phyloP scores from a whole-genome alignment of 179 eudicot species.

The Pouteria campechiana region DNA sequence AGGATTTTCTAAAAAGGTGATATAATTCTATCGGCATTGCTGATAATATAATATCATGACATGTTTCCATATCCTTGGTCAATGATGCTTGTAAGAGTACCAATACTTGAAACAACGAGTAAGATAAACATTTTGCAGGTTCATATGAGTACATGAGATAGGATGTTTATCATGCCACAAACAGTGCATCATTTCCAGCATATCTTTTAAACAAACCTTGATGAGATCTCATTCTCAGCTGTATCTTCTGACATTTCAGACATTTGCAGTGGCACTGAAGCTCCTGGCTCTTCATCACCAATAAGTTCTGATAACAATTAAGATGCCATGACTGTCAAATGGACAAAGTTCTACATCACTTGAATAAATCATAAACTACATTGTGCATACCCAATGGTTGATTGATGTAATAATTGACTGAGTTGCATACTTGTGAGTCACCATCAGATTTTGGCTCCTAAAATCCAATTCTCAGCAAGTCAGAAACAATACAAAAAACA shows the following conservation, averaged over 20 bases:
- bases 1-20: no score
- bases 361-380: not conserved
- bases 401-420: constrained; percentile 74
- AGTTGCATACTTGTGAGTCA: constrained; percentile 57
- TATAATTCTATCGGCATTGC: no score
- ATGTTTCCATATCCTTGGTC: no score
- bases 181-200: no score
- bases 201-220: no score
- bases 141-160: no score
- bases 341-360: not conserved
- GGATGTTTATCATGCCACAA: no score
- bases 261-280: constrained; percentile 41
- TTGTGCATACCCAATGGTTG: constrained; percentile 57
- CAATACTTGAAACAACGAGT: no score
- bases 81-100: no score
- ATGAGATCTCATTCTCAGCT: constrained; percentile 76
- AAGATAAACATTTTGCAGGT: no score
- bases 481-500: not conserved
- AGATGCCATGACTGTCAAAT: not conserved
- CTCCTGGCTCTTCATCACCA: constrained; percentile 68
- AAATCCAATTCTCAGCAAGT: constrained; percentile 4
- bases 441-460: constrained; percentile 76
- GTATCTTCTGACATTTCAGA: constrained; percentile 55
- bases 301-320: constrained; percentile 26
- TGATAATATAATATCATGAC: no score